Evolutionary conservation across 371 early-diverging fungal species (phyloP).

Genomic region (Mucor lusitanicus): DNA sequence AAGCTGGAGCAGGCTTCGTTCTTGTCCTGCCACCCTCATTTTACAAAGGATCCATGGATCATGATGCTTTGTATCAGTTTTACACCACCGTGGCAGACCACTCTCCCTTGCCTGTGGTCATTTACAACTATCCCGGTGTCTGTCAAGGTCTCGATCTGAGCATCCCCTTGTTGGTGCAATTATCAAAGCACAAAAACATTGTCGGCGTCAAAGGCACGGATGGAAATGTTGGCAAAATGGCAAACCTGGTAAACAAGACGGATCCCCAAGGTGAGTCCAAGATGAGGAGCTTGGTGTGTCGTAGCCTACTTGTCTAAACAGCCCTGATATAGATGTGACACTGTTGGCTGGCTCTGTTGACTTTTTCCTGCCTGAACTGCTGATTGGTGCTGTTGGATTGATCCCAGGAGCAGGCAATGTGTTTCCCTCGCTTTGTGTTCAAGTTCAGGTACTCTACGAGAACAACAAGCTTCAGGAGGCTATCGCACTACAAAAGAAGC

Average conservation of each 20-base stretch:
- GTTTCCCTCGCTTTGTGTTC: conserved; percentile 38
- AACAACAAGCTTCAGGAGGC: conserved; percentile 35
- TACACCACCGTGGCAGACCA: conserved; percentile 42
- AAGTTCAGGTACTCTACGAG: conserved; percentile 36
- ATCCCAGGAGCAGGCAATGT: conserved; percentile 49
- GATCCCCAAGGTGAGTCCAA: conserved; percentile 20
- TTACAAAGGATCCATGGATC: conserved; percentile 31
- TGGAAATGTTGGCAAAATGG: conserved; percentile 54
- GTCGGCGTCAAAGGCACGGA: conserved; percentile 52
- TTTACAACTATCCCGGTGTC: conserved; percentile 55
- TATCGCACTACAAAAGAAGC: conserved; percentile 31
- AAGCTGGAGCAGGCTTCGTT: conserved; percentile 40
- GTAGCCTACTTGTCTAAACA: background rate
- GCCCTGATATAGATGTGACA: conserved; percentile 23
- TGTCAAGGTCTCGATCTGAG: conserved; percentile 49
- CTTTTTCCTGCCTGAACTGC: conserved; percentile 45
- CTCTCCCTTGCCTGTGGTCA: conserved; percentile 46
- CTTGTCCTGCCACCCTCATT: conserved; percentile 50
- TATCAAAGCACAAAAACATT: conserved; percentile 47
- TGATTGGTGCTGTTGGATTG: conserved; percentile 44
- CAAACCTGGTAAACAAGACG: conserved; percentile 30
- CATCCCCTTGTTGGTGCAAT: conserved; percentile 22
- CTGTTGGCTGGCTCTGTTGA: conserved; percentile 50
- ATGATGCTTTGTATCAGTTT: conserved; percentile 32
- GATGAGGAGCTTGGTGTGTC: too few relatives aligned